Evolutionary conservation across 2,329 filamentous ascomycete species (phyloP).

Genomic region (Diaporthe ilicicola): DNA sequence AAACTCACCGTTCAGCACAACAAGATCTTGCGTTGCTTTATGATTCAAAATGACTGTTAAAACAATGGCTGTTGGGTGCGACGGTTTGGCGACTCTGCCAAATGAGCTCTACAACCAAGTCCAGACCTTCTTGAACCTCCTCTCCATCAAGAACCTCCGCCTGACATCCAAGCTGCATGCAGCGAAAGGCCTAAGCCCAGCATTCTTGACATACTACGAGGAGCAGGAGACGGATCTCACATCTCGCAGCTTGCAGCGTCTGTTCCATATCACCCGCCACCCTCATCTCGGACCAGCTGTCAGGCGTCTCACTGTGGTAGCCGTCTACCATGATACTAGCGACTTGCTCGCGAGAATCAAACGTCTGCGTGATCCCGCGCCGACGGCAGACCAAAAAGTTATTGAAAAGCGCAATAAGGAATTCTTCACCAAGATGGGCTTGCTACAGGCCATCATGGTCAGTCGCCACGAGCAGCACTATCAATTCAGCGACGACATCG

Average conservation of each 20-base stretch:
- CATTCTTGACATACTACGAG: neutral
- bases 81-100: neutral
- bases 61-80: neutral
- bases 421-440: neutral
- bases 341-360: neutral
- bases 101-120: conserved; percentile 10
- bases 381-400: fast-evolving
- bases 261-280: neutral
- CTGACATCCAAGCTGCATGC: conserved; percentile 4
- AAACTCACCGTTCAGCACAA: too few relatives aligned
- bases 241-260: neutral
- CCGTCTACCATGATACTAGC: conserved; percentile 3
- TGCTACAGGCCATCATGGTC: neutral
- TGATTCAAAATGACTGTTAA: neutral
- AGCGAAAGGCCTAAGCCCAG: conserved; percentile 1
- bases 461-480: conserved; percentile 1
- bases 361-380: neutral
- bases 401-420: neutral
- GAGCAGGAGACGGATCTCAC: conserved; percentile 17
- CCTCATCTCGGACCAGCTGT: neutral
- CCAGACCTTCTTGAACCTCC: neutral
- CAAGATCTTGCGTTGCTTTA: too few relatives aligned
- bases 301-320: conserved; percentile 4
- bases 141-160: neutral
- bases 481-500: conserved; percentile 15